Evolutionary conservation across 805 yeast genomes (phyloP).

Genomic region (Candida ovalis): DNA sequence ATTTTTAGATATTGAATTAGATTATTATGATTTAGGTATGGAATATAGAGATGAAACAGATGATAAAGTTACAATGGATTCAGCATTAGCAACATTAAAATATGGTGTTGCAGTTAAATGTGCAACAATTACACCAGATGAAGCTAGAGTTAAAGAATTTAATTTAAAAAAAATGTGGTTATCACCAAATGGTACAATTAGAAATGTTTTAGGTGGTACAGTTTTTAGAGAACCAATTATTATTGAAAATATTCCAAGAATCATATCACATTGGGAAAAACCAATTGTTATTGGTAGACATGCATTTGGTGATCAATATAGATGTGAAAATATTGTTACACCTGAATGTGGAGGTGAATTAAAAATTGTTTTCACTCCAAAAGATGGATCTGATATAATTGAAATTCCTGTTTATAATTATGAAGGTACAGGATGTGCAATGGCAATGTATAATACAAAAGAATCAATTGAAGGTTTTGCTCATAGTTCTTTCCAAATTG

Average conservation of each 20-base stretch:
- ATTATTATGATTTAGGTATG: conserved; percentile 88
- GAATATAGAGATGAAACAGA: conserved; percentile 82
- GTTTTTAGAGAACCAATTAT: conserved; percentile 97
- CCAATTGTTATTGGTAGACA: conserved; percentile 98
- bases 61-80: conserved; percentile 84
- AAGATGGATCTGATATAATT: conserved; percentile 52
- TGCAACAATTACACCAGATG: conserved; percentile 98
- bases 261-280: conserved; percentile 88
- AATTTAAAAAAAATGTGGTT: conserved; percentile 93
- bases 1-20: conserved; percentile 79
- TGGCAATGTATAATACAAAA: conserved; percentile 95
- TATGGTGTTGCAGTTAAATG: conserved; percentile 94
- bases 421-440: conserved; percentile 72
- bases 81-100: conserved; percentile 84
- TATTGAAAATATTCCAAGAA: conserved; percentile 70
- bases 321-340: conserved; percentile 81
- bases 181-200: conserved; percentile 95
- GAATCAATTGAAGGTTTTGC: conserved; percentile 90
- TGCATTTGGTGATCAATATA: conserved; percentile 96
- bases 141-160: conserved; percentile 90
- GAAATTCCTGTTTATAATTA: conserved; percentile 65
- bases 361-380: conserved; percentile 72
- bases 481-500: conserved; percentile 85
- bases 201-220: conserved; percentile 94
- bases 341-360: conserved; percentile 70